Evolutionary conservation across 306 rosid species (phyloP).

Genomic region (Fragaria vesca): DNA sequence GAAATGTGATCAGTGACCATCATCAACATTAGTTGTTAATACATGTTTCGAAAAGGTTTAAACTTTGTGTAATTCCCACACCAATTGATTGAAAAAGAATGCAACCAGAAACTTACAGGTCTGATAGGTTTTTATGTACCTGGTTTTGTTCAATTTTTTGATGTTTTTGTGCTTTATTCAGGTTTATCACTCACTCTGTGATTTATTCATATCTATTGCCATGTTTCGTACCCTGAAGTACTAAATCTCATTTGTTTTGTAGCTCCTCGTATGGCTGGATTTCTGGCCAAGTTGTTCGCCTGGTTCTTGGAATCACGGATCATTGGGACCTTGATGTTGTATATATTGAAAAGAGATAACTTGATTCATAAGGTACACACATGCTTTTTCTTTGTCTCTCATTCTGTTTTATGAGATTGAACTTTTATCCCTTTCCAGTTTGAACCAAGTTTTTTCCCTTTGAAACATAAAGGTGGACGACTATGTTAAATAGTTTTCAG

Average conservation of each 20-base stretch:
- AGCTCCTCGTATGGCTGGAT: conserved; percentile 94
- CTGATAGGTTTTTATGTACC: not conserved
- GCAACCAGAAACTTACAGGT: not conserved
- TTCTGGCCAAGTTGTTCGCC: conserved; percentile 60
- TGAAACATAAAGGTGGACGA: not conserved
- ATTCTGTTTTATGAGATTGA: conserved; percentile 9
- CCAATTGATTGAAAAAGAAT: not conserved
- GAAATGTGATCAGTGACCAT: not conserved
- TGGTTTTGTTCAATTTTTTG: not conserved
- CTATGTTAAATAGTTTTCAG: not conserved
- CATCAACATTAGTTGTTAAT: not conserved
- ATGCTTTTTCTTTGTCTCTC: conserved; percentile 6
- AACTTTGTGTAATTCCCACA: not conserved
- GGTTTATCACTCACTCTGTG: not conserved
- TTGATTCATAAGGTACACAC: conserved; percentile 64
- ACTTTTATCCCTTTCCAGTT: no score
- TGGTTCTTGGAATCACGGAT: conserved; percentile 64
- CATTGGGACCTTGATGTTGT: conserved; percentile 58
- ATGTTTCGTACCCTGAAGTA: not conserved
- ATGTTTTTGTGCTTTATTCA: not conserved
- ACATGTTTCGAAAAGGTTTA: not conserved
- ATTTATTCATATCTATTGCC: not conserved
- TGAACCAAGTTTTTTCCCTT: not conserved
- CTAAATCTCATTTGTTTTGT: not conserved
- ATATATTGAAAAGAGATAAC: conserved; percentile 66